A percentile compares a stretch with the other conserved stretches of the same genome.
Evolutionary conservation across 2,329 filamentous ascomycete genomes (phyloP).

Genomic region (Colletotrichum sp.): DNA sequence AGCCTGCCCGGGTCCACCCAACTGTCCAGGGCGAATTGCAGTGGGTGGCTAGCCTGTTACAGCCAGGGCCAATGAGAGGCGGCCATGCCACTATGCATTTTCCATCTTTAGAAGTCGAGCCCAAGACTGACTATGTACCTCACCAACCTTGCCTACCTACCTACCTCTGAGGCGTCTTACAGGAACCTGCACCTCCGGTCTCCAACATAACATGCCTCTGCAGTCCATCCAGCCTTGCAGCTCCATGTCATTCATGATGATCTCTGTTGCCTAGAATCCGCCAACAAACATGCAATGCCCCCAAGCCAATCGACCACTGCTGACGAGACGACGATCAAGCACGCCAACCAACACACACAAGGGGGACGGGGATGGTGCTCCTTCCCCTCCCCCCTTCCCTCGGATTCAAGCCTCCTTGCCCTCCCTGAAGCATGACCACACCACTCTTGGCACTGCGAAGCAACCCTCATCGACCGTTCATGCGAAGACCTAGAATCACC

Average conservation of each 20-base stretch:
- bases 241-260: neutral
- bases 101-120: slow-evolving; percentile 8
- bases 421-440: neutral
- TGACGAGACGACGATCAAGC: neutral
- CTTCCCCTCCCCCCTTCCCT: neutral
- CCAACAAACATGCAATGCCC: neutral
- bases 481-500: neutral
- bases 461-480: neutral
- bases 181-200: neutral
- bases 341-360: neutral
- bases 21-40: neutral
- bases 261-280: neutral
- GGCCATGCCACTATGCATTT: neutral
- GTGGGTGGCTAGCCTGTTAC: neutral
- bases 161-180: neutral
- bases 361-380: neutral
- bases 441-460: neutral
- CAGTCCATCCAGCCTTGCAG: neutral
- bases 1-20: neutral
- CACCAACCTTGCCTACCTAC: neutral
- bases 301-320: neutral
- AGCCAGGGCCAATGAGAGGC: neutral
- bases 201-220: neutral
- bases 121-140: neutral
- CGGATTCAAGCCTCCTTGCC: neutral